phyloP scores from a whole-genome alignment of 2,329 filamentous ascomycete species.

The Truncatella angustata region DNA sequence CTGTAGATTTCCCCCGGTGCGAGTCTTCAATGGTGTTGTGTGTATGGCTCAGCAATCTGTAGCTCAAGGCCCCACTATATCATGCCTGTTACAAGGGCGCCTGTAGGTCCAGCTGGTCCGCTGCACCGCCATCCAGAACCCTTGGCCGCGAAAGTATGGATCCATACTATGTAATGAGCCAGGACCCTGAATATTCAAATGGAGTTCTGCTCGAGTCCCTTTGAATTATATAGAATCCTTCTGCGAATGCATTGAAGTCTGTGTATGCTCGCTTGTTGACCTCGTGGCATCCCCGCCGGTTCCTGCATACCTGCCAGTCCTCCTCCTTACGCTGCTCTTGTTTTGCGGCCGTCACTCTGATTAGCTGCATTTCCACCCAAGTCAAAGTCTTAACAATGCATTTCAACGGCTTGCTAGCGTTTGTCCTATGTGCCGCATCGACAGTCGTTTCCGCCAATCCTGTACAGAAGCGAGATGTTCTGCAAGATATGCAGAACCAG shows the following conservation, averaged over 20 bases:
- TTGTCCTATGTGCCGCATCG: not conserved
- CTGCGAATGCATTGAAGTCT: not conserved
- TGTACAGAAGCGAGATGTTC: not conserved
- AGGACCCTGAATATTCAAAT: not conserved
- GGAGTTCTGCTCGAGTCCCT: not conserved
- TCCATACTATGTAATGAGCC: not conserved
- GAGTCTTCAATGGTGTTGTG: not conserved
- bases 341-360: not conserved
- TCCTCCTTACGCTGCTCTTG: too few species aligned
- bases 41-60: not conserved
- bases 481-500: constrained; percentile 6
- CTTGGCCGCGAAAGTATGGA: too few species aligned
- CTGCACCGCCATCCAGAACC: too few species aligned
- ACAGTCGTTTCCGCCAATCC: not conserved
- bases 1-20: not conserved
- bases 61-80: not conserved
- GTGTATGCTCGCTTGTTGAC: not conserved
- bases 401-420: not conserved
- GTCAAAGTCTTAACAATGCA: not conserved
- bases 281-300: not conserved
- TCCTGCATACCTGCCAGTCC: not conserved
- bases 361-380: too few species aligned
- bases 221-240: not conserved
- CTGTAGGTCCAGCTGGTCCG: too few species aligned
- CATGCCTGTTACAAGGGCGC: too few species aligned